phyloP scores from a whole-genome alignment of 164 flowering plant genomes.

The Nymphaea thermarum region DNA sequence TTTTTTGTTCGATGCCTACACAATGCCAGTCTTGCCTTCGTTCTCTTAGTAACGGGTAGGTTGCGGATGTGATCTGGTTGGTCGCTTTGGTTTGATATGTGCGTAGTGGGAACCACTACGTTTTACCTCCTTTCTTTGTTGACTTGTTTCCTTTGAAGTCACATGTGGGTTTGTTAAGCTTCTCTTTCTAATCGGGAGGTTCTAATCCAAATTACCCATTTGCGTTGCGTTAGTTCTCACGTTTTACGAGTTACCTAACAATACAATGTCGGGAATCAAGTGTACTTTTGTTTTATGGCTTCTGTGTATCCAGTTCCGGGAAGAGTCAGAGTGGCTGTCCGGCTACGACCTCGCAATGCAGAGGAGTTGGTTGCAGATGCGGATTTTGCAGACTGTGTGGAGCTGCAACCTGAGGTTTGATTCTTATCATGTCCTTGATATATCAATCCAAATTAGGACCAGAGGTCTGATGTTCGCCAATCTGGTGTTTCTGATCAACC shows the following conservation, averaged over 20 bases:
- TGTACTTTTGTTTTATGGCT: not conserved
- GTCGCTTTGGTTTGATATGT: not conserved
- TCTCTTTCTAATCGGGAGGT: not conserved
- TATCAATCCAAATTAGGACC: not conserved
- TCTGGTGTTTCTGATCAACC: not conserved
- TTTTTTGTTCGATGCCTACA: not conserved
- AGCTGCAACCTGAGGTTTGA: constrained; percentile 87
- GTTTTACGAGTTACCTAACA: not conserved
- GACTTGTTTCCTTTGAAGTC: not conserved
- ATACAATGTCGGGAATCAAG: not conserved
- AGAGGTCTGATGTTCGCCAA: not conserved
- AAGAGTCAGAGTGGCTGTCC: constrained; percentile 91
- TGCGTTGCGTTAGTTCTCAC: not conserved
- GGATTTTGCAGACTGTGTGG: constrained; percentile 98
- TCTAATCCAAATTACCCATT: not conserved
- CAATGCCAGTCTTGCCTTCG: not conserved
- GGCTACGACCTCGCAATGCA: constrained; percentile 78
- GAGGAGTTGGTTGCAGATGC: constrained; percentile 87
- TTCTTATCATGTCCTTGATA: not conserved
- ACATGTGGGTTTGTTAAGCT: not conserved
- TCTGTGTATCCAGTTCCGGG: constrained; percentile 43
- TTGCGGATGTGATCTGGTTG: not conserved
- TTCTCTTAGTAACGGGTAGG: not conserved
- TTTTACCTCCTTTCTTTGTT: not conserved
- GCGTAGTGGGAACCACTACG: not conserved